These are phyloP conservation scores for Sporothrix curviconia DNA, from an alignment of 2,329 filamentous ascomycete species.

Conservation along the genomic window DNA sequence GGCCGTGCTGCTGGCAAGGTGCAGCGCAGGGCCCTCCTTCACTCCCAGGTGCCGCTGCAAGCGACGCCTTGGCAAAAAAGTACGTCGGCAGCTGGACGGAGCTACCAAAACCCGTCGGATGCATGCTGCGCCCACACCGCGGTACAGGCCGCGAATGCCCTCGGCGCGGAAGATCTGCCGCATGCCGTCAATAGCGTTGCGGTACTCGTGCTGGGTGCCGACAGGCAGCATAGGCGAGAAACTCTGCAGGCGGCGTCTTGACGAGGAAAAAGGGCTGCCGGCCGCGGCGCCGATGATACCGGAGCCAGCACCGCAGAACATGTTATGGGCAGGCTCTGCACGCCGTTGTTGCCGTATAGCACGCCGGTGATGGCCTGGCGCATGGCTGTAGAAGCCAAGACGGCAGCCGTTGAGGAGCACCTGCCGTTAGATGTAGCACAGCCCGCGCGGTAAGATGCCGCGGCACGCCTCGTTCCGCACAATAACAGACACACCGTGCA, in stretches of 20 bases:
- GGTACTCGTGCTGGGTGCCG: constrained; percentile 92
- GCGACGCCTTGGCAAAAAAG: constrained; percentile 89
- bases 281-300: constrained; percentile 88
- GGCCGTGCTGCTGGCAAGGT: constrained; percentile 78
- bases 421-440: constrained; percentile 82
- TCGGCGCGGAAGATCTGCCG: constrained; percentile 70
- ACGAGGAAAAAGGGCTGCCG: constrained; percentile 92
- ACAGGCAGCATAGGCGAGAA: constrained; percentile 89
- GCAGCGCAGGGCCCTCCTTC: constrained; percentile 82
- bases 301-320: constrained; percentile 83
- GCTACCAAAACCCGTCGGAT: constrained; percentile 89
- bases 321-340: constrained; percentile 87
- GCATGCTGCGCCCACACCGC: constrained; percentile 89
- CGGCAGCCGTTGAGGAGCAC: constrained; percentile 94
- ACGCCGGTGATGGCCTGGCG: constrained; percentile 63
- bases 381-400: constrained; percentile 93
- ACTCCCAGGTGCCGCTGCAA: constrained; percentile 77
- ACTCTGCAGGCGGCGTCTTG: constrained; percentile 91
- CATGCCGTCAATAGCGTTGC: constrained; percentile 77
- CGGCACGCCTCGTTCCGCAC: constrained; percentile 88
- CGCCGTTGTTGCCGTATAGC: constrained; percentile 63
- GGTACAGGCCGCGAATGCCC: constrained; percentile 75
- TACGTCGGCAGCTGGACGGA: constrained; percentile 96
- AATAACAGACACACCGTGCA: constrained; percentile 88
- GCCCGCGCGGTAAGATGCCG: too few relatives aligned